These are phyloP conservation scores for Calonectria montana DNA, from an alignment of 2,329 filamentous ascomycete genomes.

Conservation along the genomic window DNA sequence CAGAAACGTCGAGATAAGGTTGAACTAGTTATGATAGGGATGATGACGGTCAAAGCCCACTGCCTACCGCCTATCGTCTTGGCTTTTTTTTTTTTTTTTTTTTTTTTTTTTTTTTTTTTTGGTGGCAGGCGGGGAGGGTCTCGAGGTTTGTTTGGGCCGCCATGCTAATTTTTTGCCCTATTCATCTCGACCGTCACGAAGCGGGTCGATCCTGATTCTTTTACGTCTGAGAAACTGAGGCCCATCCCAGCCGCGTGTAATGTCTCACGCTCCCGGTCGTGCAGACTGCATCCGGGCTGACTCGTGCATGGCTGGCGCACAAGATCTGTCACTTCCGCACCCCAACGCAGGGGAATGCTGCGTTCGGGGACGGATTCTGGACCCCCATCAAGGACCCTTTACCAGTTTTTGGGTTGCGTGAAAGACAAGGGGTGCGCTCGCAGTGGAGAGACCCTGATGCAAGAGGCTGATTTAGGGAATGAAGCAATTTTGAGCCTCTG, in stretches of 20 bases:
- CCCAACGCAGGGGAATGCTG: background rate
- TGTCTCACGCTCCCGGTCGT: background rate
- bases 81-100: too few species aligned
- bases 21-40: background rate
- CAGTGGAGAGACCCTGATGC: constrained; percentile 7
- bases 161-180: background rate
- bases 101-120: too few species aligned
- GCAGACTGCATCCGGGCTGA: background rate
- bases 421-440: background rate
- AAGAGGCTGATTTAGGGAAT: constrained; percentile 14
- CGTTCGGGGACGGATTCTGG: background rate
- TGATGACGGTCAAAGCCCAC: background rate
- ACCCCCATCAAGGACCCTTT: background rate
- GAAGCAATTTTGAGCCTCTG: constrained; percentile 14
- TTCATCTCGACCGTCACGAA: background rate
- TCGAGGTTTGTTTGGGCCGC: background rate
- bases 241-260: background rate
- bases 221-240: constrained; percentile 6
- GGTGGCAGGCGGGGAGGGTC: background rate
- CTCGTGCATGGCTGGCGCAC: background rate
- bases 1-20: background rate
- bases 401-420: background rate
- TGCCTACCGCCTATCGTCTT: background rate
- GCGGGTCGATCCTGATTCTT: constrained; percentile 5
- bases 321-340: background rate